A percentile compares a stretch with the other conserved stretches of the same genome.
Conservation (phyloP, 495 filamentous ascomycete species). For the Cryomyces antarcticus region DNA sequence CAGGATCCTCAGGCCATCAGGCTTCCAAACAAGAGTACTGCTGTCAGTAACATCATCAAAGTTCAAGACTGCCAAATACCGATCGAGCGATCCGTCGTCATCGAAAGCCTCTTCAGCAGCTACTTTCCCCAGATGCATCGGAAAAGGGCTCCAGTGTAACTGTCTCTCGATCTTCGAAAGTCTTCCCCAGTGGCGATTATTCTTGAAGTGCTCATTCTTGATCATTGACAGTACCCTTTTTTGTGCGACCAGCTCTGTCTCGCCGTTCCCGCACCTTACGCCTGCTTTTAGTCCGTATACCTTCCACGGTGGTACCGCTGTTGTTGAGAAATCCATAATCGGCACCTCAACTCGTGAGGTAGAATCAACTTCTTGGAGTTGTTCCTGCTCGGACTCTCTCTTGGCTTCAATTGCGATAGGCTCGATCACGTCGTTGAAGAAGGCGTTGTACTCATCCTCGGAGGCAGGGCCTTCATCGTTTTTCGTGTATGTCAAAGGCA, state of each 20-base stretch:
- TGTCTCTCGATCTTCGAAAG: constrained; percentile 20
- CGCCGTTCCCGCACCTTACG: background rate
- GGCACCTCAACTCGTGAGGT: constrained; percentile 35
- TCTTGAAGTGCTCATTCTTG: constrained; percentile 10
- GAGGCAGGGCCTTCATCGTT: constrained; percentile 8
- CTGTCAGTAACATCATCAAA: constrained; percentile 13
- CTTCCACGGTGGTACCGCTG: constrained; percentile 32
- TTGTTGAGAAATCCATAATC: constrained; percentile 37
- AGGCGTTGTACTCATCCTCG: constrained; percentile 17
- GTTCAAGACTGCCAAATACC: constrained; percentile 7
- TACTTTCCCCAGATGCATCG: constrained; percentile 13
- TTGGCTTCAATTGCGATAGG: constrained; percentile 24
- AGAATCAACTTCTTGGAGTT: constrained; percentile 35
- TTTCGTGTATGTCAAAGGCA: constrained; percentile 9
- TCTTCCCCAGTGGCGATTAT: constrained; percentile 23
- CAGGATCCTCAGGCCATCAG: constrained; percentile 30
- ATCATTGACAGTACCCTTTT: constrained; percentile 7
- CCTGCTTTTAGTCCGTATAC: background rate
- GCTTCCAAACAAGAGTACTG: constrained; percentile 26
- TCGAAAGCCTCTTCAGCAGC: constrained; percentile 15
- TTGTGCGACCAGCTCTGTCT: constrained; percentile 9
- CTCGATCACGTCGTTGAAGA: constrained; percentile 23
- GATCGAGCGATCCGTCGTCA: constrained; percentile 13
- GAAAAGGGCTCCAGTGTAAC: constrained; percentile 23
- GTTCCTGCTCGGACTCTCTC: constrained; percentile 36